A percentile compares a stretch with the other conserved stretches of the same genome.
phyloP scores from a whole-genome alignment of 2,329 filamentous ascomycete genomes.

The Colletotrichum truncatum region DNA sequence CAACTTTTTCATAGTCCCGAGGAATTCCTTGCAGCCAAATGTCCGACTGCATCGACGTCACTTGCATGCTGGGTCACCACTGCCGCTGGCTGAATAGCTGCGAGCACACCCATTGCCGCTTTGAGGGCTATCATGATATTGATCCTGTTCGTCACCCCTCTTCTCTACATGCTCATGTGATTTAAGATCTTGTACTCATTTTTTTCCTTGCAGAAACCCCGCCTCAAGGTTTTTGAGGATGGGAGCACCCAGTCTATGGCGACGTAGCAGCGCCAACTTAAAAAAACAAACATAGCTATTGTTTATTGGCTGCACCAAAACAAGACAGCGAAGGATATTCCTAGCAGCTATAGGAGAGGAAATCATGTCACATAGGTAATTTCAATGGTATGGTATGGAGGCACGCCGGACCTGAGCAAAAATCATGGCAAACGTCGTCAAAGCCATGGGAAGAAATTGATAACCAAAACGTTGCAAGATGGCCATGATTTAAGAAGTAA shows the following conservation, averaged over 20 bases:
- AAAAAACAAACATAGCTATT: background rate
- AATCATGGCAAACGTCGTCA: background rate
- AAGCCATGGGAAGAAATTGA: too few relatives aligned
- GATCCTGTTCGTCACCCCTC: conserved; percentile 28
- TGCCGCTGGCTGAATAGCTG: conserved; percentile 34
- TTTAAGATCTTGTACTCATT: background rate
- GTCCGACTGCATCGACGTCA: conserved; percentile 30
- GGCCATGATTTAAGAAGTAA: background rate
- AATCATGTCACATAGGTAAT: accelerated
- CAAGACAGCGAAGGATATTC: background rate
- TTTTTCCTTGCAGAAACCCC: background rate
- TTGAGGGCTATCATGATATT: conserved; percentile 33
- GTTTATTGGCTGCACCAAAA: background rate
- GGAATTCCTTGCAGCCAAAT: conserved; percentile 29
- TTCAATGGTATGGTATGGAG: accelerated
- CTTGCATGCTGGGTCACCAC: conserved; percentile 34
- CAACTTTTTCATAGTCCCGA: conserved; percentile 1
- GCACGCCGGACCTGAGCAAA: background rate
- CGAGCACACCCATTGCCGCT: conserved; percentile 30
- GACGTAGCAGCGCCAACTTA: background rate
- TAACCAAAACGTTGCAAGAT: background rate
- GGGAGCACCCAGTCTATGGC: conserved; percentile 15
- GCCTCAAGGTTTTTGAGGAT: conserved; percentile 26
- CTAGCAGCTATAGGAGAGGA: accelerated
- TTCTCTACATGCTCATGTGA: background rate